These are phyloP conservation scores for Metschnikowia lunata DNA, from an alignment of 805 yeast genomes.

Conservation along the genomic window DNA sequence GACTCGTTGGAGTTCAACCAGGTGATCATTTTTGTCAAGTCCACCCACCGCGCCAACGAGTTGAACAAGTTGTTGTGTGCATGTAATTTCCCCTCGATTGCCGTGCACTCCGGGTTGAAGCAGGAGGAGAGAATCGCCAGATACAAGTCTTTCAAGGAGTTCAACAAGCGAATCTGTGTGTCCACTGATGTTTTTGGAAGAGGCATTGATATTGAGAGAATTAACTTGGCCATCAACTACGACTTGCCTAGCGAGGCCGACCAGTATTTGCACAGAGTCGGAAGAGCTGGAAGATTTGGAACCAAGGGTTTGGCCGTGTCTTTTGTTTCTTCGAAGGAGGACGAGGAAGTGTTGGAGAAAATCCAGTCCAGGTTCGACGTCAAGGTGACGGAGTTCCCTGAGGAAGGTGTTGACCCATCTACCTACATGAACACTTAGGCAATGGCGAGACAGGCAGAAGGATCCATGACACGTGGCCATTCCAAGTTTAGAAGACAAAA, in stretches of 20 bases:
- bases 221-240: slow-evolving; percentile 95
- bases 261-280: slow-evolving; percentile 97
- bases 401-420: slow-evolving; percentile 95
- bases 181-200: slow-evolving; percentile 98
- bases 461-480: too few species aligned
- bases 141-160: slow-evolving; percentile 94
- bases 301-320: slow-evolving; percentile 97
- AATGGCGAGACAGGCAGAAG: not conserved
- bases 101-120: slow-evolving; percentile 91
- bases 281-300: slow-evolving; percentile 99
- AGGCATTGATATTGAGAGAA: slow-evolving; percentile 99
- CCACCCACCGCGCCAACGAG: slow-evolving; percentile 88
- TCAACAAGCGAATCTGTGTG: slow-evolving; percentile 97
- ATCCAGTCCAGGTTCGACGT: slow-evolving; percentile 98
- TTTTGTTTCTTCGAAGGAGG: slow-evolving; percentile 79
- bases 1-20: slow-evolving; percentile 96
- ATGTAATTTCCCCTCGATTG: slow-evolving; percentile 94
- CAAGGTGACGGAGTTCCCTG: slow-evolving; percentile 91
- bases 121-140: slow-evolving; percentile 98
- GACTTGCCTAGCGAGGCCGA: slow-evolving; percentile 96
- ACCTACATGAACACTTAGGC: slow-evolving; percentile 93
- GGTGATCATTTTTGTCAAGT: slow-evolving; percentile 92
- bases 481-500: too few species aligned
- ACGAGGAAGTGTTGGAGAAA: slow-evolving; percentile 82
- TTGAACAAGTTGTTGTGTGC: slow-evolving; percentile 84